These are phyloP conservation scores for Singerocomus inundabilis DNA, from an alignment of 1,284 basidiomycete genomes.

Conservation along the genomic window DNA sequence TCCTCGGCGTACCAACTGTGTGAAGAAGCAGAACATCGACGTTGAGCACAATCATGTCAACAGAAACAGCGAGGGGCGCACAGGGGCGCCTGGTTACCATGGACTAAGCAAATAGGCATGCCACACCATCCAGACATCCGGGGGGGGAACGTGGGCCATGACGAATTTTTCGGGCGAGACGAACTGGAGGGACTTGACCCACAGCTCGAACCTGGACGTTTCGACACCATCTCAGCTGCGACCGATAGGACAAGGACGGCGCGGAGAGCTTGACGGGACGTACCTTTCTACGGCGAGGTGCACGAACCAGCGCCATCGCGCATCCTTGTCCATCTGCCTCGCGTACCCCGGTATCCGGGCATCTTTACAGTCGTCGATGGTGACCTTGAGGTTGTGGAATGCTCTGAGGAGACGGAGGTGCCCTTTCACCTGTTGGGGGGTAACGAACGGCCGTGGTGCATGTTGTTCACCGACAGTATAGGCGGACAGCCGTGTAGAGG, in stretches of 20 bases:
- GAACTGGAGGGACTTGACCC: slow-evolving; percentile 29
- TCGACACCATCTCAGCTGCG: not conserved
- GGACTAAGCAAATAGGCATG: slow-evolving; percentile 45
- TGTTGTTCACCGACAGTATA: slow-evolving; percentile 22
- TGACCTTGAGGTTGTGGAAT: slow-evolving; percentile 27
- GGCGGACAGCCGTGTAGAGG: not conserved
- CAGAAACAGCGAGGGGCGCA: too few relatives aligned
- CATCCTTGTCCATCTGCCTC: slow-evolving; percentile 23
- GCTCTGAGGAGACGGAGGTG: slow-evolving; percentile 31
- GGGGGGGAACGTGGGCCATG: slow-evolving; percentile 35
- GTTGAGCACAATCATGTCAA: not conserved
- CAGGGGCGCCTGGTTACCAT: slow-evolving; percentile 22
- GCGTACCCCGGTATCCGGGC: slow-evolving; percentile 26
- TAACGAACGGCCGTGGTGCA: slow-evolving; percentile 22
- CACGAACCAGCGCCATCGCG: slow-evolving; percentile 33
- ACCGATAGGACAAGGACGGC: not conserved
- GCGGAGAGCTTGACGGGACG: not conserved
- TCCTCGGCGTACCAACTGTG: slow-evolving; percentile 41
- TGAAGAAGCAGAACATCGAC: too few relatives aligned
- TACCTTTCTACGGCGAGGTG: slow-evolving; percentile 33
- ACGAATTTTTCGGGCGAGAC: slow-evolving; percentile 30
- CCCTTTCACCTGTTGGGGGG: slow-evolving; percentile 24
- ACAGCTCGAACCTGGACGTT: slow-evolving; percentile 35
- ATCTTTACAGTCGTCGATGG: slow-evolving; percentile 30
- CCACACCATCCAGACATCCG: slow-evolving; percentile 50